Base-by-base conservation (phyloP, 208 protist species). In the Acanthamoeba royreba region DNA sequence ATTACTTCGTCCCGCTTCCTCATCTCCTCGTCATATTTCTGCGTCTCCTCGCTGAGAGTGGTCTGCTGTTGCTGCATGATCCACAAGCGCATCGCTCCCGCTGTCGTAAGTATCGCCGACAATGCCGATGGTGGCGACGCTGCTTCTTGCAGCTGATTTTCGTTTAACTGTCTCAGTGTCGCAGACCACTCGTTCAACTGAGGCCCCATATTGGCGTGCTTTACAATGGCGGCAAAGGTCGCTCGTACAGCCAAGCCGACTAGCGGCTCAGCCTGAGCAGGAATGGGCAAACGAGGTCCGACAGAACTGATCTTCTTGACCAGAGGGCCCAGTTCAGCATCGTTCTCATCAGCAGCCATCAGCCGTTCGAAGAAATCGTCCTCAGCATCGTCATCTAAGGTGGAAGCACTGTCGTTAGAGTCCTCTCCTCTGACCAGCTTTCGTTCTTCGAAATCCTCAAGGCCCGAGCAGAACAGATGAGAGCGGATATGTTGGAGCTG, bases 11-110 rank as follows among this genome's bases (percentile, higher is more conserved):
- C 74, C 0, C 74, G 74, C 17, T 53, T 22, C 74, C 53, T 85
- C 43, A 38, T 38, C 22, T 47, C 74, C 25, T 85, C 74, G 45
- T 85, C 74, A 17, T 85, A 45, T 45, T 85, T 85, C 43, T 85
- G 74, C 19, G 53, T 45, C 43, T 40, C 74, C 25, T 85, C 43
- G 74, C 74, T 85, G 28, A 85, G 47, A n/a, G 53, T 85, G 74
- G 74, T 38, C 74, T 85, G 74, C 43, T 85, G 74, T 19, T 53
- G 74, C 74, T 85, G 74, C 74, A 85, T 53, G 38, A 85, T 53
- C 74, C 74, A 85, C 74, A 85, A 28, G 19, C 74, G 74, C 13
- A 85, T 85, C n/a, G 74, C 47, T 2, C 45, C 74, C 1, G 74
- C 74, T 11, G 74, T 85, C 33, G 74, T 13, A 9, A 55, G 4